A percentile compares a stretch with the other conserved stretches of the same genome.
Conservation (phyloP, 139 green algal genomes). For the Chlorella sorokiniana region DNA sequence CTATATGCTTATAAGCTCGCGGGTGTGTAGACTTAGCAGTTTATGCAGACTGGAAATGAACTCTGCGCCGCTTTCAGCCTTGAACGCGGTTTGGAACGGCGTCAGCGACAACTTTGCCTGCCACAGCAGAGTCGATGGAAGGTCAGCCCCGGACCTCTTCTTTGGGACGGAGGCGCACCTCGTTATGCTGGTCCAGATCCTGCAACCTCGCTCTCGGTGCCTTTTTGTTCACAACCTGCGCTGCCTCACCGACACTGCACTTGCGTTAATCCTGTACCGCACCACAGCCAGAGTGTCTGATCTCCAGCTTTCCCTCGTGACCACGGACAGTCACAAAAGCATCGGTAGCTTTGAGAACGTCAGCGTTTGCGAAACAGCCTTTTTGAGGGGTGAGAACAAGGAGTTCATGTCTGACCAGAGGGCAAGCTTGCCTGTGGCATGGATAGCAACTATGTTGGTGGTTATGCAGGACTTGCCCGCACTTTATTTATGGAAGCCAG, state of each 20-base stretch:
- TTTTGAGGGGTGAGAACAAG: no score
- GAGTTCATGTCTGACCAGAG: no score
- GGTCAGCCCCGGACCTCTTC: not conserved
- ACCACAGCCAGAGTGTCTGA: no score
- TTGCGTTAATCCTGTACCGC: not conserved
- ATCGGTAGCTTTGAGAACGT: no score
- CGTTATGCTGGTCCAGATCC: not conserved
- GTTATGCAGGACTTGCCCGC: constrained; percentile 4
- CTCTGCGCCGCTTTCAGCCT: not conserved
- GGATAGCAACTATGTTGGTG: not conserved
- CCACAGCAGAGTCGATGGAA: not conserved
- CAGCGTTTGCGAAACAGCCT: no score
- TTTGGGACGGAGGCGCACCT: not conserved
- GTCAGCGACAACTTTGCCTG: not conserved
- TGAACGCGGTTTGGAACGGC: not conserved
- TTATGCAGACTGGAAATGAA: not conserved
- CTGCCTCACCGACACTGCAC: not conserved
- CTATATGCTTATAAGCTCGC: no score
- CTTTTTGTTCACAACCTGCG: not conserved
- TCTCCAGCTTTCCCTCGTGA: no score
- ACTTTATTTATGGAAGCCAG: constrained; percentile 3
- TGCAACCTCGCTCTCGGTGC: not conserved
- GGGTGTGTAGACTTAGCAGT: not conserved
- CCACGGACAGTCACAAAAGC: no score
- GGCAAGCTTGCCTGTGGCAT: not conserved